phyloP scores from a whole-genome alignment of 192 early-diverging fungal species.

The Coemansia sp. region DNA sequence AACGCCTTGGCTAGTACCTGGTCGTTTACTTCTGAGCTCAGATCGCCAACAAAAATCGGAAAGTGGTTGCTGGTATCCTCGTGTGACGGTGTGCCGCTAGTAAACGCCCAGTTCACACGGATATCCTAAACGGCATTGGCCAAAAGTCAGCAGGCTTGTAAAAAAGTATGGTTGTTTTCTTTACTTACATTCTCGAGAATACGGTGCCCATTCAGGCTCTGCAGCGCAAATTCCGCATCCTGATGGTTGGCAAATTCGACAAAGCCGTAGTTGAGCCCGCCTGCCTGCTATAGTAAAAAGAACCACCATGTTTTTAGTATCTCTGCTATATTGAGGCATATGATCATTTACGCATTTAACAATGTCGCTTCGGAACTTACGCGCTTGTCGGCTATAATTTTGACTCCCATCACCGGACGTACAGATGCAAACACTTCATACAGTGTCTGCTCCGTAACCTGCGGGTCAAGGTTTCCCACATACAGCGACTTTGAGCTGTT shows the following conservation, averaged over 20 bases:
- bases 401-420: constrained; percentile 65
- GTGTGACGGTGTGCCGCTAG: constrained; percentile 41
- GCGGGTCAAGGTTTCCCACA: constrained; percentile 83
- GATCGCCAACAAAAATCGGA: constrained; percentile 91
- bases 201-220: constrained; percentile 64
- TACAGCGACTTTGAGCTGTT: constrained; percentile 64
- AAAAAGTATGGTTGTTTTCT: no score
- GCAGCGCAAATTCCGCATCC: constrained; percentile 69
- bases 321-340: no score
- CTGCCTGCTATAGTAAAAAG: constrained; percentile 55
- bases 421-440: constrained; percentile 70
- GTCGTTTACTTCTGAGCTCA: constrained; percentile 88
- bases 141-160: constrained; percentile 1
- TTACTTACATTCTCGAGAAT: constrained; percentile 31
- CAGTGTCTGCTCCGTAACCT: constrained; percentile 70
- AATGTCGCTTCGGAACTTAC: constrained; percentile 36
- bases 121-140: constrained; percentile 34
- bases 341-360: no score
- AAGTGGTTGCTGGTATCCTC: constrained; percentile 75
- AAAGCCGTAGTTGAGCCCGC: constrained; percentile 85
- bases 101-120: constrained; percentile 57
- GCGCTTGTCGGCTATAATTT: constrained; percentile 77
- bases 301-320: neutral
- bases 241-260: constrained; percentile 75
- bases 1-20: constrained; percentile 78